These are phyloP conservation scores for Petunia axillaris DNA, from an alignment of 257 asterid genomes.

Conservation along the genomic window DNA sequence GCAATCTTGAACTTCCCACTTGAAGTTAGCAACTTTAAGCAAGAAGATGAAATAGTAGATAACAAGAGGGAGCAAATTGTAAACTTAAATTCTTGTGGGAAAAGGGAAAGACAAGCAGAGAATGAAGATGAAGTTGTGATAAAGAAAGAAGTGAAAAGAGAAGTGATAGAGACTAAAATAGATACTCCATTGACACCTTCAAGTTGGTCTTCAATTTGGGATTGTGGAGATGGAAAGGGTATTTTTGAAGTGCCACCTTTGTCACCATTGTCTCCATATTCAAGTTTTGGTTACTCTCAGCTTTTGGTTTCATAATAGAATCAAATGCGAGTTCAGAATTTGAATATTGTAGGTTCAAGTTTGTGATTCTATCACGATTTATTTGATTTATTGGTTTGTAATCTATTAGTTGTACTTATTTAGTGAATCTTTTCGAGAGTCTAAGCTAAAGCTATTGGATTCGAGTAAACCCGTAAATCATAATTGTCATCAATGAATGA, in stretches of 20 bases:
- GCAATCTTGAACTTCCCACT: constrained; percentile 65
- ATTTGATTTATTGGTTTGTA: too few relatives aligned
- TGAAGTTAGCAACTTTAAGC: constrained; percentile 50
- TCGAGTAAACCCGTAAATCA: too few relatives aligned
- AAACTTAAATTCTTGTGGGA: constrained; percentile 33
- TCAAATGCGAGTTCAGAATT: background rate
- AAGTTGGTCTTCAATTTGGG: constrained; percentile 86
- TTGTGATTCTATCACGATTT: background rate
- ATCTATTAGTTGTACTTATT: too few relatives aligned
- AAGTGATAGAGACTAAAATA: constrained; percentile 36
- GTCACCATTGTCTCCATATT: constrained; percentile 69
- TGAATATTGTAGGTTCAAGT: too few relatives aligned
- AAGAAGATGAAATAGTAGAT: constrained; percentile 20
- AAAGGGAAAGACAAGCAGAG: constrained; percentile 51
- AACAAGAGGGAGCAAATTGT: constrained; percentile 12
- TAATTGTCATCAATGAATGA: too few relatives aligned
- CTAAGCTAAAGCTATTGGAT: too few relatives aligned
- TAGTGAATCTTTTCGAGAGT: too few relatives aligned
- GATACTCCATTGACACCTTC: constrained; percentile 83
- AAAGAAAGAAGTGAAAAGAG: constrained; percentile 50
- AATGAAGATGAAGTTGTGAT: constrained; percentile 34
- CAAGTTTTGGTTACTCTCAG: background rate
- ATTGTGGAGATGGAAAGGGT: constrained; percentile 62
- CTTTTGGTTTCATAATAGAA: constrained; percentile 32
- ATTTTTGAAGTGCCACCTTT: constrained; percentile 81